A percentile compares a stretch with the other conserved stretches of the same genome.
phyloP scores from a whole-genome alignment of 345 rosid genomes.

The thale cress (Arabidopsis thaliana) region DNA sequence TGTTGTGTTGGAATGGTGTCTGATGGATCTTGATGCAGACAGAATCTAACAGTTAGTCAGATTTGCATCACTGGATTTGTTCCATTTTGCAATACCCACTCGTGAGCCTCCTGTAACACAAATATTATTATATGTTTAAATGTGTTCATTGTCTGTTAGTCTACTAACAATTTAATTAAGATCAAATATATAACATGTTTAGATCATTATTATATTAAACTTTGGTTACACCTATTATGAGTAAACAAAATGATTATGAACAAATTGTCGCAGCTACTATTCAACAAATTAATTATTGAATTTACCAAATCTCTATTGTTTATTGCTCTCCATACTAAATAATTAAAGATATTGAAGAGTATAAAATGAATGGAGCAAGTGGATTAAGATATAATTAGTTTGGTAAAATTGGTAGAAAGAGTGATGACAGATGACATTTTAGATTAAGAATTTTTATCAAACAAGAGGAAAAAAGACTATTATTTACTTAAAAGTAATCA shows the following conservation, averaged over 20 bases:
- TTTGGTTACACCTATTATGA: constrained; percentile 4
- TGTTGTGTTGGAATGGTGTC: constrained; percentile 41
- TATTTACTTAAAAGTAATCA: constrained; percentile 19
- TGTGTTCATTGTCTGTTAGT: constrained; percentile 38
- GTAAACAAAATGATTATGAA: background rate
- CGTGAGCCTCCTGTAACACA: constrained; percentile 46
- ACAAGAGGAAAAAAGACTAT: background rate
- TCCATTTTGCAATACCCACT: constrained; percentile 43
- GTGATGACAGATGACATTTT: constrained; percentile 32
- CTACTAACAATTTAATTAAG: background rate
- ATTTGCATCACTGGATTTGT: constrained; percentile 49
- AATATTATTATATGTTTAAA: constrained; percentile 13
- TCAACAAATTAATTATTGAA: background rate
- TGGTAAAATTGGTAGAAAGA: constrained; percentile 19
- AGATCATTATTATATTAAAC: constrained; percentile 18
- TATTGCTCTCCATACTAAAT: background rate
- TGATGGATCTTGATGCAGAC: constrained; percentile 43
- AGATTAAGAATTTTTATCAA: constrained; percentile 14
- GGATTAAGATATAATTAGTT: constrained; percentile 9
- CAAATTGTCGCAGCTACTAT: constrained; percentile 13
- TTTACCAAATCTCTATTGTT: constrained; percentile 28
- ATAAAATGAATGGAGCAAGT: constrained; percentile 15
- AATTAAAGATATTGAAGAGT: background rate
- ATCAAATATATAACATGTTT: background rate
- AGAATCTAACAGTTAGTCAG: constrained; percentile 46